A percentile compares a stretch with the other conserved stretches of the same genome.
Conservation (phyloP, 345 rosid genomes). For the Hirschfeldia incana region DNA sequence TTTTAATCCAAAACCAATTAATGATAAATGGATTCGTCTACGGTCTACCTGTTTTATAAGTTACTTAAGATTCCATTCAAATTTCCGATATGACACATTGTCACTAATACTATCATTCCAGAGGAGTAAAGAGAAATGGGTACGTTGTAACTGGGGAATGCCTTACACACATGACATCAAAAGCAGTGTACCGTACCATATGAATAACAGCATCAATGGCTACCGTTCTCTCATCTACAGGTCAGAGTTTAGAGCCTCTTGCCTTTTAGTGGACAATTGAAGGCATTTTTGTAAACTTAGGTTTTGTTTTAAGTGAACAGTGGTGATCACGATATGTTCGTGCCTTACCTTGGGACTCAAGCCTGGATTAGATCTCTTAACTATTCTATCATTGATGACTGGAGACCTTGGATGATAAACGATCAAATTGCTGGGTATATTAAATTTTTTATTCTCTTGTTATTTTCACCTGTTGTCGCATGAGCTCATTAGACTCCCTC, state of each 20-base stretch:
- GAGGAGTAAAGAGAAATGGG: slow-evolving; percentile 30
- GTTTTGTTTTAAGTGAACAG: slow-evolving; percentile 31
- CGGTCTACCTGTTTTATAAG: too few relatives aligned
- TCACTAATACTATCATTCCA: neutral
- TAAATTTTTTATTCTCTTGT: neutral
- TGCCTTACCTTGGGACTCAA: slow-evolving; percentile 54
- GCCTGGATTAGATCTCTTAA: slow-evolving; percentile 56
- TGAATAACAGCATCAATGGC: slow-evolving; percentile 29
- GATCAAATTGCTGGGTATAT: slow-evolving; percentile 49
- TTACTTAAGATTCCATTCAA: too few relatives aligned
- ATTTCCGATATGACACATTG: too few relatives aligned
- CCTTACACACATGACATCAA: slow-evolving; percentile 21
- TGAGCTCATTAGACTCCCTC: neutral
- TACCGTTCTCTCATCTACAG: slow-evolving; percentile 36
- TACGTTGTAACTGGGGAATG: neutral
- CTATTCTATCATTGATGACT: slow-evolving; percentile 50
- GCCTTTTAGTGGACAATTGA: neutral
- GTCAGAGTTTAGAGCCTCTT: slow-evolving; percentile 15
- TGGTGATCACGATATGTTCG: slow-evolving; percentile 54
- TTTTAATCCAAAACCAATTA: too few relatives aligned
- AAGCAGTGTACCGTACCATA: slow-evolving; percentile 28
- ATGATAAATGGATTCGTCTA: too few relatives aligned
- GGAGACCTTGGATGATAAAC: slow-evolving; percentile 52
- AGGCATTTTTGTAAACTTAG: neutral
- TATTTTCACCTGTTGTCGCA: neutral